phyloP scores from a whole-genome alignment of 768 basidiomycete species.

The Tricholoma sp. region DNA sequence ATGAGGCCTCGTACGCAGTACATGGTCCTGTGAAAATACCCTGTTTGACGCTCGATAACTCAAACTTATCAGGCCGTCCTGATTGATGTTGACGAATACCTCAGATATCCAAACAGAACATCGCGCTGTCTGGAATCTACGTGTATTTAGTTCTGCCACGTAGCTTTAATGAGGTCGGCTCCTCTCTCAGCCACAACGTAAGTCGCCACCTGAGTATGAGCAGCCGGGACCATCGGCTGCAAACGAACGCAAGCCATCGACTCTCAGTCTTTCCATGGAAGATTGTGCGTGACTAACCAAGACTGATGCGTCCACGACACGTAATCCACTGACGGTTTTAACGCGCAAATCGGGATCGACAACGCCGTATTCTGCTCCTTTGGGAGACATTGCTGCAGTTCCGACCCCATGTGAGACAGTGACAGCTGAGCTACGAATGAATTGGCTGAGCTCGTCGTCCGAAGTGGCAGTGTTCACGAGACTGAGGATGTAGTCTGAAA shows the following conservation, averaged over 20 bases:
- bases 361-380: slow-evolving; percentile 24
- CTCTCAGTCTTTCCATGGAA: background rate
- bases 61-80: too few relatives aligned
- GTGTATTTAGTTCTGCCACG: slow-evolving; percentile 4
- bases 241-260: background rate
- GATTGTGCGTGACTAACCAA: slow-evolving; percentile 19
- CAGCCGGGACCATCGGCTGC: slow-evolving; percentile 22
- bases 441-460: slow-evolving; percentile 24
- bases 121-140: background rate
- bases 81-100: too few relatives aligned
- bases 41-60: too few relatives aligned
- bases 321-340: slow-evolving; percentile 29
- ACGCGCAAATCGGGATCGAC: slow-evolving; percentile 34
- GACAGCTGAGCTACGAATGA: slow-evolving; percentile 17
- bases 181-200: slow-evolving; percentile 24
- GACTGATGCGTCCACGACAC: slow-evolving; percentile 35
- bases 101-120: too few relatives aligned
- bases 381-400: slow-evolving; percentile 28
- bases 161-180: slow-evolving; percentile 23
- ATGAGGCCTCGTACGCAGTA: too few relatives aligned
- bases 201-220: slow-evolving; percentile 19
- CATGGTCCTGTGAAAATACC: too few relatives aligned
- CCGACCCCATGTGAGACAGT: slow-evolving; percentile 30
- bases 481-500: slow-evolving; percentile 19
- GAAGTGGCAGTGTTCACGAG: slow-evolving; percentile 2